These are phyloP conservation scores for Oxytropis ochrocephala DNA, from an alignment of 306 rosid species.

Conservation along the genomic window DNA sequence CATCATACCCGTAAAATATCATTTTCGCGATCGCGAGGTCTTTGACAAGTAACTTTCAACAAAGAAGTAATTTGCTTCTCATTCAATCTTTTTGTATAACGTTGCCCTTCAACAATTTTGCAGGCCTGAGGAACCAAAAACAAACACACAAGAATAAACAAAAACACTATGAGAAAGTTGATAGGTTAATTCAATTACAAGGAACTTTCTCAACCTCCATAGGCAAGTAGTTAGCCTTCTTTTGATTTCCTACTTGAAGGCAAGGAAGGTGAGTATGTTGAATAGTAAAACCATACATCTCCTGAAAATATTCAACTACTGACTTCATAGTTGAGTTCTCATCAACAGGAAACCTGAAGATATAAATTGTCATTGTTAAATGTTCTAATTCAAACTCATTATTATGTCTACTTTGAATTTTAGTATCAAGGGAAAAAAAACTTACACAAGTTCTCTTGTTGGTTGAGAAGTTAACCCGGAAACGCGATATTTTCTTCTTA, in stretches of 20 bases:
- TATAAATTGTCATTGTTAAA: no score
- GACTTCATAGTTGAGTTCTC: constrained; percentile 52
- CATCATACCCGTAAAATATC: constrained; percentile 32
- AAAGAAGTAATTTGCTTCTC: constrained; percentile 40
- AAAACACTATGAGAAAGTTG: no score
- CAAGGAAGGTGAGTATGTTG: constrained; percentile 38
- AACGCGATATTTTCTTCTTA: constrained; percentile 43
- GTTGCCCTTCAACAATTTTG: constrained; percentile 38
- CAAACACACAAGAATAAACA: no score
- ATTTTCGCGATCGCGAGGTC: constrained; percentile 34
- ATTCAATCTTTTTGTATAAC: constrained; percentile 30
- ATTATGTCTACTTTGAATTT: no score
- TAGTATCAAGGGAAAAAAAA: no score
- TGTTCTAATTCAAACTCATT: no score
- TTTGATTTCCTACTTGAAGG: constrained; percentile 39
- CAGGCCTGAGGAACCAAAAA: constrained; percentile 14
- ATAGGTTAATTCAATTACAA: no score
- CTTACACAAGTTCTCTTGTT: constrained; percentile 41
- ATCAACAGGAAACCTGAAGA: constrained; percentile 42
- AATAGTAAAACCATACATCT: constrained; percentile 37
- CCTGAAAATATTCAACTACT: constrained; percentile 48
- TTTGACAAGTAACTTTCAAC: constrained; percentile 35
- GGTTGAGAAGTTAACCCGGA: constrained; percentile 48
- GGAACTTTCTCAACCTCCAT: constrained; percentile 23
- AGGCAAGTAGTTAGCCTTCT: constrained; percentile 36